phyloP scores from a whole-genome alignment of 2,329 filamentous ascomycete species.

The Aspergillus luchuensis region DNA sequence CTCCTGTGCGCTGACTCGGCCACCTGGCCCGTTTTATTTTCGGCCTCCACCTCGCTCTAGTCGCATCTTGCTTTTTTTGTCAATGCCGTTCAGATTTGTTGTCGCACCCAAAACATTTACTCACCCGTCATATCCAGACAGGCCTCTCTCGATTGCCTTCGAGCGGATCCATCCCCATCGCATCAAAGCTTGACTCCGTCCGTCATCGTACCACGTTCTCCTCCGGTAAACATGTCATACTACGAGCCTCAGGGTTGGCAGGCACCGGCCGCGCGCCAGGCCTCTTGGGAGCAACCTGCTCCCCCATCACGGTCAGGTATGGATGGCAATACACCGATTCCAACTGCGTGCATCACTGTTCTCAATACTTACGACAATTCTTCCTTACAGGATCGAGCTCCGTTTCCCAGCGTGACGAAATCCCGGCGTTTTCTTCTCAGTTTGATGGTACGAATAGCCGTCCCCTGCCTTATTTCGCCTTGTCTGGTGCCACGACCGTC shows the following conservation, averaged over 20 bases:
- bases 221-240: constrained; percentile 60
- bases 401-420: constrained; percentile 72
- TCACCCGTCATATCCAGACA: constrained; percentile 22
- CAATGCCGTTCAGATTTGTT: background rate
- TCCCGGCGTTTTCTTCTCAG: constrained; percentile 78
- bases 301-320: constrained; percentile 73
- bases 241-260: constrained; percentile 69
- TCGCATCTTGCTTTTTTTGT: background rate
- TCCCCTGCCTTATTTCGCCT: background rate
- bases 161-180: constrained; percentile 28
- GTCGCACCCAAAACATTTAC: constrained; percentile 20
- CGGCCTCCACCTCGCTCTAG: constrained; percentile 1
- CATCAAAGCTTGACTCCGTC: constrained; percentile 20
- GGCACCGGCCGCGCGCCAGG: constrained; percentile 60
- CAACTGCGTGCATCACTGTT: background rate
- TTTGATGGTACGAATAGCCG: constrained; percentile 71
- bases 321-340: constrained; percentile 19
- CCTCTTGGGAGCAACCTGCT: constrained; percentile 72
- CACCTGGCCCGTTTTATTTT: constrained; percentile 10
- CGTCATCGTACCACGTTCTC: constrained; percentile 15
- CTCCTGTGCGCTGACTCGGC: constrained; percentile 11
- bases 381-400: constrained; percentile 67
- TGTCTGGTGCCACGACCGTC: background rate
- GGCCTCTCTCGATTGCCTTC: constrained; percentile 28
- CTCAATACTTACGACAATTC: background rate